Percentiles rank a stretch among this genome's conserved stretches.
phyloP scores from a whole-genome alignment of 768 basidiomycete species.

The Boletus rubescentipes region DNA sequence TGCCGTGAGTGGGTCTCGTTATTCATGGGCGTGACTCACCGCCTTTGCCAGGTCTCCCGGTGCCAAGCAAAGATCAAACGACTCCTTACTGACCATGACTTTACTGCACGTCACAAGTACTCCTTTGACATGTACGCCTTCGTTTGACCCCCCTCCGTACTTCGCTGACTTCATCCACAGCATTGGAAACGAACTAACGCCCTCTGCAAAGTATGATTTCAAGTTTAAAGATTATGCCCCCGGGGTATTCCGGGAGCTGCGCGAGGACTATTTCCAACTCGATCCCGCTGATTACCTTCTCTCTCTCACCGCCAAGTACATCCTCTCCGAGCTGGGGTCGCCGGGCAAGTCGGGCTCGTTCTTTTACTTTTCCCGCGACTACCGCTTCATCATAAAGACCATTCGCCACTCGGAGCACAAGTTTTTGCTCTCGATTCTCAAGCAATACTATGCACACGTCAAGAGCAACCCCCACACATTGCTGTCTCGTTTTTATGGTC shows the following conservation, averaged over 20 bases:
- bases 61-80: constrained; percentile 95
- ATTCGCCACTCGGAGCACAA: constrained; percentile 94
- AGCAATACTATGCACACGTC: constrained; percentile 82
- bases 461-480: constrained; percentile 91
- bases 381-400: constrained; percentile 99
- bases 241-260: constrained; percentile 93
- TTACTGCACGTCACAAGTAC: constrained; percentile 85
- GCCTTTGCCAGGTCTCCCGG: constrained; percentile 71
- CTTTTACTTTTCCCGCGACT: constrained; percentile 99
- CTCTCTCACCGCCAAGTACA: constrained; percentile 95
- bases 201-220: constrained; percentile 97
- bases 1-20: constrained; percentile 61
- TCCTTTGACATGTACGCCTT: constrained; percentile 89
- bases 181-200: constrained; percentile 96
- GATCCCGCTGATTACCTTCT: constrained; percentile 98
- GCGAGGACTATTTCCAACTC: constrained; percentile 91
- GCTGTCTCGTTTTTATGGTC: constrained; percentile 91
- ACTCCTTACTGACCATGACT: constrained; percentile 83
- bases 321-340: constrained; percentile 95
- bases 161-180: constrained; percentile 38
- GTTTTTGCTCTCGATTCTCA: constrained; percentile 83
- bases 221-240: constrained; percentile 99
- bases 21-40: constrained; percentile 1
- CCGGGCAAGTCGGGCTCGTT: constrained; percentile 99
- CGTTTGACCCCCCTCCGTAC: not conserved